A percentile compares a stretch with the other conserved stretches of the same genome.
Evolutionary conservation across 2,329 filamentous ascomycete species (phyloP).

Genomic region (Zalaria obscura): DNA sequence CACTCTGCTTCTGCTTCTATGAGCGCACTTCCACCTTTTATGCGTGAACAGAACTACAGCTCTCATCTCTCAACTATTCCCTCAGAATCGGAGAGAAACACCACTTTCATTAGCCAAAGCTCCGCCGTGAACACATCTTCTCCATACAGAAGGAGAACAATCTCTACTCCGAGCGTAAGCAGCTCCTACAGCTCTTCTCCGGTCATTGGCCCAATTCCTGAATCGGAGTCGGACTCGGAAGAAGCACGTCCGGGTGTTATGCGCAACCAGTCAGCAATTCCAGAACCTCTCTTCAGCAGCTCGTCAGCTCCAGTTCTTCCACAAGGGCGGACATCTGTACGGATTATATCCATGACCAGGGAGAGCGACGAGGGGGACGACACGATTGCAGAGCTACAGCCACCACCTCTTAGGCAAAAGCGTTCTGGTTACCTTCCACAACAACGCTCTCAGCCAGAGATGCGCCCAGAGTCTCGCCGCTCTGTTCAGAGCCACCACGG

Average conservation of each 20-base stretch:
- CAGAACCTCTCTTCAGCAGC: slow-evolving; percentile 17
- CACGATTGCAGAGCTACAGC: slow-evolving; percentile 18
- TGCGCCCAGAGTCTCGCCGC: slow-evolving; percentile 11
- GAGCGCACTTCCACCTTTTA: no score
- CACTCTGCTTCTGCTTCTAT: slow-evolving; percentile 4
- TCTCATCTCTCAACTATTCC: slow-evolving; percentile 20
- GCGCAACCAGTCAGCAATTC: slow-evolving; percentile 13
- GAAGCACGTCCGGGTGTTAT: not conserved
- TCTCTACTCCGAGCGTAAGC: not conserved
- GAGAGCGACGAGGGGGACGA: slow-evolving; percentile 18
- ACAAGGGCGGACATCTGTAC: not conserved
- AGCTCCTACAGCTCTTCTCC: not conserved
- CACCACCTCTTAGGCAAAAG: slow-evolving; percentile 15
- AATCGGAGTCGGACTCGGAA: not conserved
- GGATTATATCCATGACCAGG: not conserved
- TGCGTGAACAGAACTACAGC: not conserved
- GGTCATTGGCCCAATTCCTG: not conserved
- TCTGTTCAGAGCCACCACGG: slow-evolving; percentile 14
- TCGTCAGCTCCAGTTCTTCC: slow-evolving; percentile 2
- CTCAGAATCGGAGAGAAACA: slow-evolving; percentile 14
- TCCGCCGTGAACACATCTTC: no score
- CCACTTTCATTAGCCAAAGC: no score
- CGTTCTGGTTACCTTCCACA: slow-evolving; percentile 18
- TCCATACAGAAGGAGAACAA: not conserved
- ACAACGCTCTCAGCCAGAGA: slow-evolving; percentile 13